phyloP scores from a whole-genome alignment of 371 early-diverging fungal species.

The Apophysomyces trapeziformis region DNA sequence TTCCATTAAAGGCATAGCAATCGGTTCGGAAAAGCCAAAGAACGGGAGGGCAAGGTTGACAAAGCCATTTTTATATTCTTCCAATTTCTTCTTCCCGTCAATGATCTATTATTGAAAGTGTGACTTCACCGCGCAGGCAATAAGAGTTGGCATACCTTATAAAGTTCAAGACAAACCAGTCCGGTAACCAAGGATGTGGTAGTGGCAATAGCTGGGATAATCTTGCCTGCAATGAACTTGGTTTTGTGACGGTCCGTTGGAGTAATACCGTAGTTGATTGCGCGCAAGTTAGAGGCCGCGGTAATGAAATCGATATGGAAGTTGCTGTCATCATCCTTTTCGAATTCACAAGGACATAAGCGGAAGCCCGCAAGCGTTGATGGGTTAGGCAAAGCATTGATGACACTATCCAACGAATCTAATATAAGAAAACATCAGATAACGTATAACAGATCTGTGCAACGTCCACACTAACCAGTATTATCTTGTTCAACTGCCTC shows the following conservation, averaged over 20 bases:
- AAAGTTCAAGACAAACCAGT: conserved; percentile 97
- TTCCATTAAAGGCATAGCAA: conserved; percentile 84
- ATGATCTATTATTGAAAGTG: conserved; percentile 46
- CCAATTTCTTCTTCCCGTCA: conserved; percentile 80
- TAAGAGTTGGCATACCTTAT: conserved; percentile 70
- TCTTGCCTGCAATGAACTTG: conserved; percentile 99
- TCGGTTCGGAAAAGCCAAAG: conserved; percentile 99
- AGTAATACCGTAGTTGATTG: conserved; percentile 96
- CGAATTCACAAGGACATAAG: conserved; percentile 92
- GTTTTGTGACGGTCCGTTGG: conserved; percentile 94
- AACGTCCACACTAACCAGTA: neutral
- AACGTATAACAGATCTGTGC: no score
- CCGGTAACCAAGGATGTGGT: conserved; percentile 99
- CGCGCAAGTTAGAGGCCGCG: conserved; percentile 97
- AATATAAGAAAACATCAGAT: neutral
- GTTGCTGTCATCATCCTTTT: conserved; percentile 99
- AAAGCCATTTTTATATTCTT: conserved; percentile 99
- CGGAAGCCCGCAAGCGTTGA: conserved; percentile 76
- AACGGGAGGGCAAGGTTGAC: conserved; percentile 99
- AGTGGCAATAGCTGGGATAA: conserved; percentile 99
- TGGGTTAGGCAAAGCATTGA: conserved; percentile 74
- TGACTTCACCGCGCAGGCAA: neutral
- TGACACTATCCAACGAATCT: conserved; percentile 73
- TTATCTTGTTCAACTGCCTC: conserved; percentile 57
- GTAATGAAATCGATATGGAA: conserved; percentile 99